Percentiles rank a stretch among this genome's conserved stretches.
These are phyloP conservation scores for Microthyrium microscopicum DNA, from an alignment of 2,329 filamentous ascomycete species.

Conservation along the genomic window DNA sequence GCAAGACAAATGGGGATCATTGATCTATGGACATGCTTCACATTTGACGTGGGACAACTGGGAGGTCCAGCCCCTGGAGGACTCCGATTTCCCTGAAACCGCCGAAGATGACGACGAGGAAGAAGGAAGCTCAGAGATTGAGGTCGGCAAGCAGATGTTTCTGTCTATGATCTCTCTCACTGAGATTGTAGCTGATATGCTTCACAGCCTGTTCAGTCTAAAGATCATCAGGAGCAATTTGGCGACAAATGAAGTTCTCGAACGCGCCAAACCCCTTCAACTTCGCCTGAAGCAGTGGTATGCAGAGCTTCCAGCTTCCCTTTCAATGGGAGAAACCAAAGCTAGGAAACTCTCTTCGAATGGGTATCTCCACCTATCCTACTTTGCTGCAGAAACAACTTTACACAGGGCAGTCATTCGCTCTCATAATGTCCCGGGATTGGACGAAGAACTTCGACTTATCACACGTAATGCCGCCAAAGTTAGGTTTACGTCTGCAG, in stretches of 20 bases:
- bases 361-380: no score
- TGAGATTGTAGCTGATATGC: conserved; percentile 33
- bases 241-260: conserved; percentile 30
- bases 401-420: conserved; percentile 18
- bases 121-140: conserved; percentile 18
- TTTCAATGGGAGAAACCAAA: conserved; percentile 3
- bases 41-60: conserved; percentile 38
- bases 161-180: conserved; percentile 35
- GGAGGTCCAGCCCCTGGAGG: conserved; percentile 32
- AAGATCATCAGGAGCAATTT: conserved; percentile 25
- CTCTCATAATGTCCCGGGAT: conserved; percentile 7
- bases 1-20: conserved; percentile 41
- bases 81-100: conserved; percentile 27
- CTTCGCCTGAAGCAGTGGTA: conserved; percentile 37
- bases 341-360: conserved; percentile 5
- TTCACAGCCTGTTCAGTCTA: conserved; percentile 35
- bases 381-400: conserved; percentile 29
- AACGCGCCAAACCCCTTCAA: conserved; percentile 36
- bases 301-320: conserved; percentile 23
- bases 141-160: conserved; percentile 25
- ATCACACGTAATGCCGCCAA: conserved; percentile 23
- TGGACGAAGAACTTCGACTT: conserved; percentile 21
- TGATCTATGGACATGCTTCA: conserved; percentile 11
- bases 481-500: conserved; percentile 25
- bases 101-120: conserved; percentile 18